Percentiles rank a stretch among this genome's conserved stretches.
phyloP scores from a whole-genome alignment of 768 basidiomycete genomes.

The Suillus bovinus region DNA sequence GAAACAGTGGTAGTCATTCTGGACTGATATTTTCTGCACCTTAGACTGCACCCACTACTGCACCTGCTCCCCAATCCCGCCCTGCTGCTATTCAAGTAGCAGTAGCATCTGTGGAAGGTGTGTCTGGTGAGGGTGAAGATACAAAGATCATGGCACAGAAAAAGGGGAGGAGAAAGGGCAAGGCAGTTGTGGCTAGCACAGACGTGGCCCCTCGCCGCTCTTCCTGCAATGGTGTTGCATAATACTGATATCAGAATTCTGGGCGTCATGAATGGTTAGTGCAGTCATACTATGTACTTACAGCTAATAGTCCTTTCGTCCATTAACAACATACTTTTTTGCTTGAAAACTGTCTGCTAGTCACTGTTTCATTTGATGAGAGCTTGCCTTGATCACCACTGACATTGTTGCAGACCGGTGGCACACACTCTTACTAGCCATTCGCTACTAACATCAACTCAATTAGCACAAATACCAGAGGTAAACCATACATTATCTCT shows the following conservation, averaged over 20 bases:
- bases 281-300: no score
- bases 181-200: not conserved
- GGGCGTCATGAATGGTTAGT: not conserved
- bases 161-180: not conserved
- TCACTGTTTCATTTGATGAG: no score
- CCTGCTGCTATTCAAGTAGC: not conserved
- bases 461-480: no score
- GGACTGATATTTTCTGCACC: not conserved
- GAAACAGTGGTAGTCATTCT: not conserved
- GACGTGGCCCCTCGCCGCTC: not conserved
- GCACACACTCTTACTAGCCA: no score
- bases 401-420: no score
- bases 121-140: not conserved
- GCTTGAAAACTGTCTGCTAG: no score
- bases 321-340: no score
- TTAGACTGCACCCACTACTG: not conserved
- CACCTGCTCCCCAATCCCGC: not conserved
- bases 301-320: no score
- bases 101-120: not conserved
- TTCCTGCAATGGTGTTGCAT: not conserved
- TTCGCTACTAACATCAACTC: no score
- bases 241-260: not conserved
- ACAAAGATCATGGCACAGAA: not conserved
- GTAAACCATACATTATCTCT: no score
- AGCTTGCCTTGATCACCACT: no score